Evolutionary conservation across 202 grass and related monocot species (phyloP), one percentile per base, ranked within the genome.

Genomic region (Cymbopogon flexuosus): DNA sequence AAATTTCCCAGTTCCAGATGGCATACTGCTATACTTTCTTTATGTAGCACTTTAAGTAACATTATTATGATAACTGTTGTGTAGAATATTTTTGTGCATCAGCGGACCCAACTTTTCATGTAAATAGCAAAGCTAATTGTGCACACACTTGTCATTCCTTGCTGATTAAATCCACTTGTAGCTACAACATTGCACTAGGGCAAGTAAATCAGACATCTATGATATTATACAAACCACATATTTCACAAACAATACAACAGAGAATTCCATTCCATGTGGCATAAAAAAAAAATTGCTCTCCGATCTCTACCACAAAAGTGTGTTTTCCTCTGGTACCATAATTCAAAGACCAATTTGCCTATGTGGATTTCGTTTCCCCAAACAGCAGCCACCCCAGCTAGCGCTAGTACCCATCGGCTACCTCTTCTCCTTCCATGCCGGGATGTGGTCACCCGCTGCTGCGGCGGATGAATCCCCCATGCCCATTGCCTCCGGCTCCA

Each of bases 331-430:
- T 33, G 31, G 31, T 33, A 33, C 3, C 31, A 33, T 33, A 33
- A 33, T 33, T 33, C 31, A 33, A 33, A 33, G 1, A 33, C 31
- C 31, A 56, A 56, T 21, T n/a, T 21, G 52, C 7, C 19, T 4
- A 23, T 11, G 19, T 58, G 54, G 19, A 23, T 58, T 58, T 11
- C 0, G 19, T 23, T 23, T 57, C 52, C 57, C 13, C 21, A 18
- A 5, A 16, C 68, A 24, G 24, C 62, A 15, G 74, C 61, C 14
- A 68, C 75, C 31, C 88, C 46, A 79, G 83, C 64, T 91, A 85
- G 89, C 70, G 83, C 75, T 83, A 83, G 69, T 86, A 86, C 70
- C 86, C 86, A 29, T 91, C 51, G 56, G 63, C 68, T 88, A 86
- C 54, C 22, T 91, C 63, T 72, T 88, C 75, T 75, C 78, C 69